These are phyloP conservation scores for Diutina mesorugosa DNA, from an alignment of 1,139 yeast species.

Conservation along the genomic window DNA sequence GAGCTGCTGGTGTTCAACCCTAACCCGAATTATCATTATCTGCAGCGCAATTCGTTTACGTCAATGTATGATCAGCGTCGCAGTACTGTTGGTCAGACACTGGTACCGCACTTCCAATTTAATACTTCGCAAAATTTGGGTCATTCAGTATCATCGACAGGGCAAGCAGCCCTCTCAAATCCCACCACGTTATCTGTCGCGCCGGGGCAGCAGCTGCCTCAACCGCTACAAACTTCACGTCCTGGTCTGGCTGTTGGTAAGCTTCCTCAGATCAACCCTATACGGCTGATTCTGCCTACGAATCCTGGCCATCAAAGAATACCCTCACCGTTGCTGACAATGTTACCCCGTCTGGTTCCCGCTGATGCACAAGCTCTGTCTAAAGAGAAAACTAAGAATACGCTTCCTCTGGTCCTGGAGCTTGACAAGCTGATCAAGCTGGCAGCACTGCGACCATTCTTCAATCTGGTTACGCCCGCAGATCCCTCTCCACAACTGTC, in stretches of 20 bases:
- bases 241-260: not conserved
- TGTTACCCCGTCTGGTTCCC: constrained; percentile 1
- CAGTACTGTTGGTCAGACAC: not conserved
- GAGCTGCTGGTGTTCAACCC: not conserved
- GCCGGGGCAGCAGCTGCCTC: not conserved
- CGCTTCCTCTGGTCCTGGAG: constrained; percentile 25
- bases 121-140: not conserved
- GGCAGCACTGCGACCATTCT: not conserved
- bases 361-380: not conserved
- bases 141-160: not conserved
- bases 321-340: constrained; percentile 1
- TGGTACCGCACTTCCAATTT: not conserved
- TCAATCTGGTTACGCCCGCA: not conserved
- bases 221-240: not conserved
- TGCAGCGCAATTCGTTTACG: not conserved
- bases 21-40: constrained; percentile 1
- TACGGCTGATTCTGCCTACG: constrained; percentile 1
- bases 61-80: constrained; percentile 1
- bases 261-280: constrained; percentile 1
- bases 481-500: not conserved
- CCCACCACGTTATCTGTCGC: not conserved
- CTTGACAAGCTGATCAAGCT: constrained; percentile 20
- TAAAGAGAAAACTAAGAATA: constrained; percentile 7
- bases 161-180: not conserved
- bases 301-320: not conserved